Percentiles rank a stretch among this genome's conserved stretches.
phyloP scores from a whole-genome alignment of 2,329 filamentous ascomycete genomes.

The Alternaria arborescens region DNA sequence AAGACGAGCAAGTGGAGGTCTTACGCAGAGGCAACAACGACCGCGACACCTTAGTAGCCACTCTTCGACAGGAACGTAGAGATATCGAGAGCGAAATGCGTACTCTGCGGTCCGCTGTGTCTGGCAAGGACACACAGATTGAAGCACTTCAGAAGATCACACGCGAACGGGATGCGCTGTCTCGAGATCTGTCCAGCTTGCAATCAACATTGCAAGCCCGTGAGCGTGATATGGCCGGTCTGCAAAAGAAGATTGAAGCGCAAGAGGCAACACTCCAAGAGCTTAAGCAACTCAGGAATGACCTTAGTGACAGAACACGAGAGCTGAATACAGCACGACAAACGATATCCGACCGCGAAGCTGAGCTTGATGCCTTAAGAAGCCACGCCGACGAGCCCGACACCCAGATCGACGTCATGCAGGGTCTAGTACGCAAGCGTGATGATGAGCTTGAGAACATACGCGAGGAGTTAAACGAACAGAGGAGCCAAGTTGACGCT shows the following conservation, averaged over 20 bases:
- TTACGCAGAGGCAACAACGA: conserved; percentile 41
- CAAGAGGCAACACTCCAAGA: conserved; percentile 42
- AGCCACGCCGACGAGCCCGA: conserved; percentile 49
- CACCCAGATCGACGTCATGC: conserved; percentile 53
- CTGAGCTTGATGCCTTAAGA: conserved; percentile 49
- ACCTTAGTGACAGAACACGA: conserved; percentile 44
- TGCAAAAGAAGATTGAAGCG: conserved; percentile 45
- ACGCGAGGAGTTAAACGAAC: conserved; percentile 53
- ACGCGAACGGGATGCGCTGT: conserved; percentile 44
- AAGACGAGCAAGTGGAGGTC: conserved; percentile 43
- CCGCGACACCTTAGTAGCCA: conserved; percentile 39
- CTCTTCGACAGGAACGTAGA: conserved; percentile 40
- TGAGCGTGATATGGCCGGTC: conserved; percentile 41
- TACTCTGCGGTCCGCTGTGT: conserved; percentile 37
- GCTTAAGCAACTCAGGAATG: conserved; percentile 39
- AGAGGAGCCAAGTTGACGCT: conserved; percentile 42
- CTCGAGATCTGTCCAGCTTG: conserved; percentile 41
- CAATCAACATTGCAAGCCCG: conserved; percentile 43
- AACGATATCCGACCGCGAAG: conserved; percentile 48
- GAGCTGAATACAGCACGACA: conserved; percentile 48
- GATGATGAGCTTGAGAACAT: conserved; percentile 64
- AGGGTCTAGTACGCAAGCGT: conserved; percentile 54
- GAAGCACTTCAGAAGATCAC: conserved; percentile 47
- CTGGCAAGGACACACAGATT: conserved; percentile 45
- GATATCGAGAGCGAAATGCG: conserved; percentile 35